These are phyloP conservation scores for Thoreauomyces humboldtii DNA, from an alignment of 192 early-diverging fungal species.

Conservation along the genomic window DNA sequence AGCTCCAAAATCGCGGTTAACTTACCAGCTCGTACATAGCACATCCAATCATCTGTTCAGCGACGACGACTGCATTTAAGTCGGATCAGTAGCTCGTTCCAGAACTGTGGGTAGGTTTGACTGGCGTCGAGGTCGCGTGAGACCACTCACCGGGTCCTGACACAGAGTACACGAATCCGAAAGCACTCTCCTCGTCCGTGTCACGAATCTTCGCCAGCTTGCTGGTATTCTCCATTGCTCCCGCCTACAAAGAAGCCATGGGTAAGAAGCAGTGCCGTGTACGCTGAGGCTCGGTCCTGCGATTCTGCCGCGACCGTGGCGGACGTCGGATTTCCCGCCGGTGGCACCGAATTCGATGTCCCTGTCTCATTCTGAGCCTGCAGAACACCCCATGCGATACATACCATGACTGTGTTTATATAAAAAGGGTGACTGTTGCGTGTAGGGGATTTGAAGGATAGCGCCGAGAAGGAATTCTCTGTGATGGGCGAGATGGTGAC, in stretches of 20 bases:
- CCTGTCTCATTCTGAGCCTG: too few species aligned
- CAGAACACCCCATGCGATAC: too few species aligned
- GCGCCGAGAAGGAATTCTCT: too few species aligned
- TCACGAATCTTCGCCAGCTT: slow-evolving; percentile 84
- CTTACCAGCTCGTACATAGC: slow-evolving; percentile 98
- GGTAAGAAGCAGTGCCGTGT: not conserved
- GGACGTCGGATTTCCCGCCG: too few species aligned
- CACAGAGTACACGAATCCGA: slow-evolving; percentile 95
- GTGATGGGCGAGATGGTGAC: too few species aligned
- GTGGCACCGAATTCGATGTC: too few species aligned
- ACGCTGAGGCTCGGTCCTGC: not conserved
- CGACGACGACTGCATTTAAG: slow-evolving; percentile 95
- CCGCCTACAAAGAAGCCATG: slow-evolving; percentile 35
- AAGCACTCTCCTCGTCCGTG: slow-evolving; percentile 75
- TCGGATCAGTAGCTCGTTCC: too few species aligned
- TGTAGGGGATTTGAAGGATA: too few species aligned
- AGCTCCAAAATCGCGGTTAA: too few species aligned
- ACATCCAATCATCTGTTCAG: slow-evolving; percentile 94
- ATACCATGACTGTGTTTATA: too few species aligned
- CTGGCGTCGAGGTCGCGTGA: not conserved
- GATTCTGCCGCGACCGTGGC: too few species aligned
- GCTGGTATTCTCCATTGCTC: slow-evolving; percentile 86
- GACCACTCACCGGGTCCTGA: slow-evolving; percentile 84
- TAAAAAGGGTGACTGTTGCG: too few species aligned
- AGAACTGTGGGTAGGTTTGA: not conserved